These are phyloP conservation scores for Pleurozium schreberi DNA, from an alignment of 225 moss, liverwort and hornwort genomes.

Conservation along the genomic window DNA sequence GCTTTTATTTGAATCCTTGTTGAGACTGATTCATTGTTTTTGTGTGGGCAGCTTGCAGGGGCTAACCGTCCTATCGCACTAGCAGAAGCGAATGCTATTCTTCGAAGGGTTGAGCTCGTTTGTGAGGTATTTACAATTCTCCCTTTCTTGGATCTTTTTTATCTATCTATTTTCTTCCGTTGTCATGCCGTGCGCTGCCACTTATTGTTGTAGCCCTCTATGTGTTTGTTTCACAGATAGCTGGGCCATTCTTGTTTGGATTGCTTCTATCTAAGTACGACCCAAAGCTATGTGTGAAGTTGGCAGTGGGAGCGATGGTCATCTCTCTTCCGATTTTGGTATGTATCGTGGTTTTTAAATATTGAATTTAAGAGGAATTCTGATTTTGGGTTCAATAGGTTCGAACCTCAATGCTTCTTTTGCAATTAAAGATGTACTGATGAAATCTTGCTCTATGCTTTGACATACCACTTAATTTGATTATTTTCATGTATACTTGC, in stretches of 20 bases:
- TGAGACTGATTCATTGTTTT: not conserved
- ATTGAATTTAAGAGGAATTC: not conserved
- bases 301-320: conserved; percentile 58
- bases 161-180: not conserved
- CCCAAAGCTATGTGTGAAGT: conserved; percentile 48
- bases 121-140: conserved; percentile 44
- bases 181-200: not conserved
- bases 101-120: conserved; percentile 67
- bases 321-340: conserved; percentile 65
- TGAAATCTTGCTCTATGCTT: not conserved
- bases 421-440: not conserved
- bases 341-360: not conserved
- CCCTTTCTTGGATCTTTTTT: not conserved
- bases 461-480: not conserved
- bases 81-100: conserved; percentile 66
- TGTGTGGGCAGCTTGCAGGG: conserved; percentile 50
- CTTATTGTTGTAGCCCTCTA: not conserved
- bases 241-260: conserved; percentile 68
- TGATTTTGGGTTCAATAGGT: not conserved
- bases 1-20: not conserved
- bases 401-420: not conserved
- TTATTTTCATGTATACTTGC: not conserved
- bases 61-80: conserved; percentile 68
- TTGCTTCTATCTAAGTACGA: conserved; percentile 58
- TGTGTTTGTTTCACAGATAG: conserved; percentile 36